These are phyloP conservation scores for Zygosaccharomyces siamensis DNA, from an alignment of 805 yeast genomes.

Conservation along the genomic window DNA sequence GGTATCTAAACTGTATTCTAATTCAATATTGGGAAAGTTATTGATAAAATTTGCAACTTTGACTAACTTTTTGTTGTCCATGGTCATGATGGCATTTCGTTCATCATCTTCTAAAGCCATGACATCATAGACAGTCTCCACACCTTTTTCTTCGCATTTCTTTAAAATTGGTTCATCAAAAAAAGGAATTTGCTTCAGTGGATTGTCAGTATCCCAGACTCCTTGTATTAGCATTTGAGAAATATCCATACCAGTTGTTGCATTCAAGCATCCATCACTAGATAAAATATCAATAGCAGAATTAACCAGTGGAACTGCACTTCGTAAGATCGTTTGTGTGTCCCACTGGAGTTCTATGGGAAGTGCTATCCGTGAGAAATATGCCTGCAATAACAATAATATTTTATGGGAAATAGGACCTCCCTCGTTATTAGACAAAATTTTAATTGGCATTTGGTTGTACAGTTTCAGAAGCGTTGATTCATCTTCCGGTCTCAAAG, in stretches of 20 bases:
- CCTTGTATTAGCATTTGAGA: constrained; percentile 87
- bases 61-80: constrained; percentile 47
- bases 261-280: constrained; percentile 73
- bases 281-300: constrained; percentile 74
- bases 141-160: constrained; percentile 50
- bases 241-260: constrained; percentile 78
- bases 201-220: constrained; percentile 73
- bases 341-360: constrained; percentile 61
- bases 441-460: constrained; percentile 59
- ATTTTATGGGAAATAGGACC: constrained; percentile 61
- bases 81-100: constrained; percentile 55
- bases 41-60: constrained; percentile 85
- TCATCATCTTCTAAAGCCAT: constrained; percentile 70
- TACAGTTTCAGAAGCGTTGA: constrained; percentile 46
- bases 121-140: constrained; percentile 74
- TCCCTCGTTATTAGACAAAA: constrained; percentile 30
- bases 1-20: constrained; percentile 47
- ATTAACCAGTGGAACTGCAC: constrained; percentile 48
- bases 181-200: constrained; percentile 77
- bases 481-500: constrained; percentile 60
- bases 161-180: constrained; percentile 45
- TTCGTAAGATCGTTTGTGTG: constrained; percentile 47
- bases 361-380: constrained; percentile 60
- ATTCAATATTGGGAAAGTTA: constrained; percentile 80
- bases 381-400: constrained; percentile 73